A percentile compares a stretch with the other conserved stretches of the same genome.
Evolutionary conservation across 176 grass and related monocot species (phyloP).

Genomic region (Secale cereale): DNA sequence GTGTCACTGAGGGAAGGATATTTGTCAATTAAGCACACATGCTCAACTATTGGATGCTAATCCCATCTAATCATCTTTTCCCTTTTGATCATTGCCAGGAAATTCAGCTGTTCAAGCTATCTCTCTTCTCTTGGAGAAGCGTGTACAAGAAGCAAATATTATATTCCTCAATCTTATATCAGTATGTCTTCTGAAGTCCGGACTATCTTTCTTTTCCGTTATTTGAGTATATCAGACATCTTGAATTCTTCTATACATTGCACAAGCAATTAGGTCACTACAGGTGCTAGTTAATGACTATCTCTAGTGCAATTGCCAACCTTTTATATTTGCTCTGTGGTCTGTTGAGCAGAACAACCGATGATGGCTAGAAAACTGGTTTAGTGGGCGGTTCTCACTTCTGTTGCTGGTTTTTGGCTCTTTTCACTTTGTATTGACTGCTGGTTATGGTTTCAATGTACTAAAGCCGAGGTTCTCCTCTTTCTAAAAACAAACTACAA

Average conservation of each 20-base stretch:
- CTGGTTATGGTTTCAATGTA: not conserved
- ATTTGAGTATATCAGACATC: not conserved
- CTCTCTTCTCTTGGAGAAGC: conserved; percentile 73
- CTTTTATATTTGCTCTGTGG: not conserved
- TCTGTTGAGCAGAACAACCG: not conserved
- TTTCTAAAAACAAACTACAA: not conserved
- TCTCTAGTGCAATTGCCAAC: not conserved
- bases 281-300: not conserved
- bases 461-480: not conserved
- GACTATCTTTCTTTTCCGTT: not conserved
- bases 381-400: not conserved
- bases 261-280: not conserved
- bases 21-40: not conserved
- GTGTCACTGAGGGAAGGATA: not conserved
- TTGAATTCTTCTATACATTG: not conserved
- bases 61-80: not conserved
- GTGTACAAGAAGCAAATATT: conserved; percentile 83
- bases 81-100: conserved; percentile 44
- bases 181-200: conserved; percentile 43
- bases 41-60: not conserved
- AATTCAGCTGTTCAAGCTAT: conserved; percentile 95
- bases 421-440: not conserved
- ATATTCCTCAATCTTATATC: conserved; percentile 51
- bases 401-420: not conserved
- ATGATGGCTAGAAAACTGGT: not conserved